phyloP scores from a whole-genome alignment of 2,329 filamentous ascomycete genomes.

The Coniochaeta sp. region DNA sequence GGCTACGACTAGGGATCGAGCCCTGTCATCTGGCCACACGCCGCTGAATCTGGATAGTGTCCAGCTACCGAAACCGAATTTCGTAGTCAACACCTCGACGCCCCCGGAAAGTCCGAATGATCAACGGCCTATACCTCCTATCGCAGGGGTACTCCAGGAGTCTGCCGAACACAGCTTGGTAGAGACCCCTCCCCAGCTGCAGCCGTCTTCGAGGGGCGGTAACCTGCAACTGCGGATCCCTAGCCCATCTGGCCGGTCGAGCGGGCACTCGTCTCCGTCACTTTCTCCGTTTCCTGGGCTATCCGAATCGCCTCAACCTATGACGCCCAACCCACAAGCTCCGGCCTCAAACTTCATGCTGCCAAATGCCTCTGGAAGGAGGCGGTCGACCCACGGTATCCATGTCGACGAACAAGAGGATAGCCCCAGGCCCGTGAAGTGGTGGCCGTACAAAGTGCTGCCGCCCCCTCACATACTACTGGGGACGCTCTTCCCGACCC shows the following conservation, averaged over 20 bases:
- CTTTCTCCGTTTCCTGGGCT: slow-evolving; percentile 63
- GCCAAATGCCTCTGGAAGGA: slow-evolving; percentile 31
- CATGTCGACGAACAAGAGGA: slow-evolving; percentile 31
- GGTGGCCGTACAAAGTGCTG: slow-evolving; percentile 76
- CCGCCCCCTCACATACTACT: slow-evolving; percentile 66
- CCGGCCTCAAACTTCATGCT: slow-evolving; percentile 45
- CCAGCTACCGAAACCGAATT: slow-evolving; percentile 33
- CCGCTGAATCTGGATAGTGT: slow-evolving; percentile 24
- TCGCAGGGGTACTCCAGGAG: not conserved
- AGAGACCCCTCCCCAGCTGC: not conserved
- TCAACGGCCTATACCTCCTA: not conserved
- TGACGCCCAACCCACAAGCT: slow-evolving; percentile 31
- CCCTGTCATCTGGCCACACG: slow-evolving; percentile 38
- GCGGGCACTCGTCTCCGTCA: slow-evolving; percentile 37
- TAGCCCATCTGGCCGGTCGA: slow-evolving; percentile 32
- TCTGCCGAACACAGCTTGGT: not conserved
- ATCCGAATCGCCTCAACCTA: slow-evolving; percentile 46
- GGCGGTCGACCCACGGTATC: slow-evolving; percentile 27
- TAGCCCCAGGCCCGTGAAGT: slow-evolving; percentile 45
- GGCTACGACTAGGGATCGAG: slow-evolving; percentile 26
- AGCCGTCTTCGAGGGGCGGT: slow-evolving; percentile 7
- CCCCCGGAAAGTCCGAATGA: slow-evolving; percentile 5
- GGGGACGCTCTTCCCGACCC: slow-evolving; percentile 76
- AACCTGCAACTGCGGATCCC: slow-evolving; percentile 40
- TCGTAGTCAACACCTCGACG: slow-evolving; percentile 9